Conservation (phyloP, 208 protist species). For the Histomonas meleagridis region DNA sequence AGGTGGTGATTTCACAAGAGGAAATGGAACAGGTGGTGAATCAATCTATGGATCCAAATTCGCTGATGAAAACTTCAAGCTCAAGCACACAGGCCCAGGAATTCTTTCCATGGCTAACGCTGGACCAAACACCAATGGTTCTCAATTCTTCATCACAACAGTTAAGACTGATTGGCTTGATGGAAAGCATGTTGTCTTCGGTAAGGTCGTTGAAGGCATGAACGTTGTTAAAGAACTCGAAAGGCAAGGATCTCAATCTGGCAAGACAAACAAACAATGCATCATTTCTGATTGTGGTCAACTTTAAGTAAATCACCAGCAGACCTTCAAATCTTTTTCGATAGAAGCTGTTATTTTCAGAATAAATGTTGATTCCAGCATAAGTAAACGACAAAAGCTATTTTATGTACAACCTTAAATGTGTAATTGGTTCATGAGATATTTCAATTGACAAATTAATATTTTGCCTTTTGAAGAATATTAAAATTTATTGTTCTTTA, state of each 20-base stretch:
- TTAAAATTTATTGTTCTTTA: too few relatives aligned
- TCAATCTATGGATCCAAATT: slow-evolving; percentile 54
- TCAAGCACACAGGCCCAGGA: slow-evolving; percentile 46
- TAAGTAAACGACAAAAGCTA: too few relatives aligned
- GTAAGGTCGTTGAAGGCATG: slow-evolving; percentile 57
- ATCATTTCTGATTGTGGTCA: not conserved
- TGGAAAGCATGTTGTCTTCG: slow-evolving; percentile 63
- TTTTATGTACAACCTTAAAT: too few relatives aligned
- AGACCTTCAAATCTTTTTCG: too few relatives aligned
- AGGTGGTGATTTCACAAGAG: slow-evolving; percentile 55
- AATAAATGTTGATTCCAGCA: too few relatives aligned
- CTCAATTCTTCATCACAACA: slow-evolving; percentile 66
- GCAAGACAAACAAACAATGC: not conserved
- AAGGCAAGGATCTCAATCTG: not conserved
- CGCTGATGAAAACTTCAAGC: slow-evolving; percentile 53
- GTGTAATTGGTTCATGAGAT: too few relatives aligned
- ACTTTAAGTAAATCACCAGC: too few relatives aligned
- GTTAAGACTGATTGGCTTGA: slow-evolving; percentile 57
- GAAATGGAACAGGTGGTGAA: slow-evolving; percentile 62
- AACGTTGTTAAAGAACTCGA: slow-evolving; percentile 56
- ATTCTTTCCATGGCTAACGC: slow-evolving; percentile 67
- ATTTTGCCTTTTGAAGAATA: too few relatives aligned
- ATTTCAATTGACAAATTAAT: too few relatives aligned
- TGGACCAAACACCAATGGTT: slow-evolving; percentile 60
- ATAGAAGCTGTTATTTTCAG: too few relatives aligned